phyloP scores from a whole-genome alignment of 108 stramenopile genomes.

The Stephanodiscus triporus region DNA sequence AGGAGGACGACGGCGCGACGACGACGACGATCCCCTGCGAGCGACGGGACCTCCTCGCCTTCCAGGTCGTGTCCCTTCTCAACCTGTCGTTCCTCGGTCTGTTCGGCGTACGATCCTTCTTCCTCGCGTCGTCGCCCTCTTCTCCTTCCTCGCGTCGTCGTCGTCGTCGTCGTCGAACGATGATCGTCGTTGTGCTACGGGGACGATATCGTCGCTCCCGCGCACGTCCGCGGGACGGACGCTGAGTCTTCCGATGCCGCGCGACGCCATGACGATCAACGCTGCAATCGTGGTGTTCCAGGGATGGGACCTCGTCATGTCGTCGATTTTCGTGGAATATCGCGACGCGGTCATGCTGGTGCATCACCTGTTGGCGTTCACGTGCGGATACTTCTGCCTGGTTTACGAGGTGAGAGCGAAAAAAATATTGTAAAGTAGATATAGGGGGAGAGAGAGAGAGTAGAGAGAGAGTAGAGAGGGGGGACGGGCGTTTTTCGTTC shows the following conservation, averaged over 20 bases:
- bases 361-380: constrained; percentile 67
- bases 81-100: constrained; percentile 41
- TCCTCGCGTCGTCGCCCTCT: constrained; percentile 24
- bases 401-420: constrained; percentile 52
- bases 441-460: neutral
- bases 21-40: constrained; percentile 23
- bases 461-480: no score
- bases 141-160: neutral
- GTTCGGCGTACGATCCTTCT: constrained; percentile 46
- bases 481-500: neutral
- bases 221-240: constrained; percentile 50
- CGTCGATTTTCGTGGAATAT: constrained; percentile 53
- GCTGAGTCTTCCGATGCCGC: constrained; percentile 3
- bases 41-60: constrained; percentile 54
- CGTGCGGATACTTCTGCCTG: constrained; percentile 54
- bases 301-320: constrained; percentile 63
- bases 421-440: neutral
- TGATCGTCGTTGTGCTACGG: no score
- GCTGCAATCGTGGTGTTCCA: constrained; percentile 55
- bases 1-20: neutral
- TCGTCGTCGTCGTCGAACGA: neutral
- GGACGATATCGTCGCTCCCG: constrained; percentile 39
- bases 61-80: constrained; percentile 47
- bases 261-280: constrained; percentile 43
- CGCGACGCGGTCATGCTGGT: constrained; percentile 56